A percentile compares a stretch with the other conserved stretches of the same genome.
These are phyloP conservation scores for Themeda triandra DNA, from an alignment of 176 grass and related monocot genomes.

Conservation along the genomic window DNA sequence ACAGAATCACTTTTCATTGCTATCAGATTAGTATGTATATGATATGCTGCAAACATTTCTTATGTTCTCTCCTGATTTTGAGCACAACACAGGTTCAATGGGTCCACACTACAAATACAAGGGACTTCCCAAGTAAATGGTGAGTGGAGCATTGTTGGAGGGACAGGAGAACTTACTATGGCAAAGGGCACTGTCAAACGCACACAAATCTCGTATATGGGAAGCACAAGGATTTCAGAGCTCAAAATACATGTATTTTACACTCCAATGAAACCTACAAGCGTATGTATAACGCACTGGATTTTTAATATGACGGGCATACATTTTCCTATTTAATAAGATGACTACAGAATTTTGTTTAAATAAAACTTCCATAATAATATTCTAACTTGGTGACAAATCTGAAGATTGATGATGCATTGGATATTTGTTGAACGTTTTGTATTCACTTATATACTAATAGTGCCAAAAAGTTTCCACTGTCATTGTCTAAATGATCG, in stretches of 20 bases:
- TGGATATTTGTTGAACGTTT: too few relatives aligned
- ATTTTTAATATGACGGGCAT: background rate
- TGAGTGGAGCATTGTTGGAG: background rate
- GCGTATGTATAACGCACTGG: background rate
- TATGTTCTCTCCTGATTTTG: too few relatives aligned
- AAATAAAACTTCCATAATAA: background rate
- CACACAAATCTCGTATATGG: background rate
- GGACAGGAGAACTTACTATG: background rate
- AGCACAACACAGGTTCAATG: background rate
- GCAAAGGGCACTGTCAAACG: background rate
- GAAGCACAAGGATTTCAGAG: background rate
- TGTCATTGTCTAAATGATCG: too few relatives aligned
- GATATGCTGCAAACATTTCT: too few relatives aligned
- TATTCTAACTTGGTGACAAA: background rate
- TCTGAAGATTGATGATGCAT: background rate
- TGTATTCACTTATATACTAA: too few relatives aligned
- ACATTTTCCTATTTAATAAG: background rate
- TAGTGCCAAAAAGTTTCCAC: too few relatives aligned
- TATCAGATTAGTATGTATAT: too few relatives aligned
- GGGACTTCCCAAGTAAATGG: background rate
- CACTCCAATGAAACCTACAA: background rate
- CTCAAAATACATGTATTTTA: background rate
- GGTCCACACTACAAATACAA: background rate
- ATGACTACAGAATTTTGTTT: background rate
- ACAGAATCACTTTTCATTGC: too few relatives aligned